phyloP scores from a whole-genome alignment of 2,329 filamentous ascomycete genomes.

The Didymella sp. region DNA sequence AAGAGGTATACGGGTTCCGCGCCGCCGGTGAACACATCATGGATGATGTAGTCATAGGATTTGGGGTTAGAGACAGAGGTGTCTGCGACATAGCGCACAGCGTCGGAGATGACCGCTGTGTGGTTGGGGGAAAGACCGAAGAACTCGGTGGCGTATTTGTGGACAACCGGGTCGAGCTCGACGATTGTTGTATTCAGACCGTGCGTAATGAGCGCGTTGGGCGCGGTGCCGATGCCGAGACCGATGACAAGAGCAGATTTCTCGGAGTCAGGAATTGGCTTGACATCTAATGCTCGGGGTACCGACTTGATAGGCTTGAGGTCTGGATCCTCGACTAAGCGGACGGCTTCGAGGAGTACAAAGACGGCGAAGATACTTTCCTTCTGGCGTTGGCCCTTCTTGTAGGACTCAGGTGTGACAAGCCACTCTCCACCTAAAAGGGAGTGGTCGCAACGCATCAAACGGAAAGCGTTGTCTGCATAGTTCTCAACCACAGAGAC shows the following conservation, averaged over 20 bases:
- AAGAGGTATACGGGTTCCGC: conserved; percentile 90
- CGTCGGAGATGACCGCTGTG: conserved; percentile 81
- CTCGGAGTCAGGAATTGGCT: conserved; percentile 63
- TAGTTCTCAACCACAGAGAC: conserved; percentile 85
- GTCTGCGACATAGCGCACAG: conserved; percentile 69
- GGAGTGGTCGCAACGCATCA: conserved; percentile 93
- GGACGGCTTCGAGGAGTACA: conserved; percentile 89
- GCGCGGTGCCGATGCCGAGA: conserved; percentile 89
- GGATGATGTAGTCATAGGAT: conserved; percentile 88
- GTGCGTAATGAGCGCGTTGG: conserved; percentile 83
- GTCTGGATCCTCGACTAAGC: conserved; percentile 67
- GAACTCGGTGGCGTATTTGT: conserved; percentile 81
- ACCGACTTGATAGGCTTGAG: conserved; percentile 7
- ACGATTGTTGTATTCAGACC: conserved; percentile 93
- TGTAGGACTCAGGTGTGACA: conserved; percentile 54
- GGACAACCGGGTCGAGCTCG: conserved; percentile 90
- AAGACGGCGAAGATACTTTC: conserved; percentile 98
- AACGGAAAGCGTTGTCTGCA: conserved; percentile 70
- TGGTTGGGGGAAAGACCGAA: conserved; percentile 82
- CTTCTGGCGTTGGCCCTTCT: conserved; percentile 61
- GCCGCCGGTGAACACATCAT: conserved; percentile 97
- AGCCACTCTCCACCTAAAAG: conserved; percentile 93
- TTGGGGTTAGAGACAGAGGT: conserved; percentile 55
- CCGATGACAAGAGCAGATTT: conserved; percentile 87
- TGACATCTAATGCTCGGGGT: conserved; percentile 46